These are phyloP conservation scores for Tolypocladium ovalisporum DNA, from an alignment of 2,329 filamentous ascomycete species.

Conservation along the genomic window DNA sequence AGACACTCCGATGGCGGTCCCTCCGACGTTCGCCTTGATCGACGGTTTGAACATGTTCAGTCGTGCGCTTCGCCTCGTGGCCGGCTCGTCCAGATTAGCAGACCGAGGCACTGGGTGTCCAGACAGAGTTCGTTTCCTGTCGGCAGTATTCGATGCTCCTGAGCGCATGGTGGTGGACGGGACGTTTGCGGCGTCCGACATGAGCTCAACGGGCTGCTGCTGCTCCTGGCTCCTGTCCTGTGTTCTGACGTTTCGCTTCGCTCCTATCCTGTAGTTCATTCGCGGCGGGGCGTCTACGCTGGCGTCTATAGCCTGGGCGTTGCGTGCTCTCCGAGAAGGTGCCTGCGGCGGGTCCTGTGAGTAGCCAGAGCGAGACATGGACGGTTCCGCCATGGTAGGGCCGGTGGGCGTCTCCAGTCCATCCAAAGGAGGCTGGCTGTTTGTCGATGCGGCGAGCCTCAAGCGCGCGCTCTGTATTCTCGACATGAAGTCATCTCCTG, in stretches of 20 bases:
- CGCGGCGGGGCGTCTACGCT: constrained; percentile 50
- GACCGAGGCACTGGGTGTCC: constrained; percentile 56
- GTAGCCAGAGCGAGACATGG: constrained; percentile 12
- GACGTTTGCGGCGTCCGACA: constrained; percentile 28
- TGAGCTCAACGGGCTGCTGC: constrained; percentile 21
- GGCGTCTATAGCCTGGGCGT: constrained; percentile 39
- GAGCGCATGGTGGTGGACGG: constrained; percentile 24
- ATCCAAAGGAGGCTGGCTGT: constrained; percentile 33
- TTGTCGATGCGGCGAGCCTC: constrained; percentile 28
- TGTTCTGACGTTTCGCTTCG: constrained; percentile 28
- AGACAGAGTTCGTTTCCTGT: constrained; percentile 86
- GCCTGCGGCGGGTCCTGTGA: constrained; percentile 39
- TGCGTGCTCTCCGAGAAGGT: constrained; percentile 41
- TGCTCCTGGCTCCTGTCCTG: constrained; percentile 20
- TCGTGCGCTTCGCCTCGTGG: constrained; percentile 56
- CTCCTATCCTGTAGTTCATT: constrained; percentile 46
- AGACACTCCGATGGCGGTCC: constrained; percentile 44
- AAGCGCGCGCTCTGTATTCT: constrained; percentile 42
- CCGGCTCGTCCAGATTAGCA: constrained; percentile 47
- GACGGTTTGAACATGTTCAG: constrained; percentile 61
- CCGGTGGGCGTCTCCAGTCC: constrained; percentile 50
- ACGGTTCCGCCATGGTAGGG: constrained; percentile 11
- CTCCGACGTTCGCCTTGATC: constrained; percentile 50
- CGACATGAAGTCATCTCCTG: constrained; percentile 44
- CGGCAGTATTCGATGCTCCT: constrained; percentile 33